Evolutionary conservation across 2,329 filamentous ascomycete genomes (phyloP), one percentile per base, ranked within the genome.

Genomic region (Torrubiella hemipterigena): DNA sequence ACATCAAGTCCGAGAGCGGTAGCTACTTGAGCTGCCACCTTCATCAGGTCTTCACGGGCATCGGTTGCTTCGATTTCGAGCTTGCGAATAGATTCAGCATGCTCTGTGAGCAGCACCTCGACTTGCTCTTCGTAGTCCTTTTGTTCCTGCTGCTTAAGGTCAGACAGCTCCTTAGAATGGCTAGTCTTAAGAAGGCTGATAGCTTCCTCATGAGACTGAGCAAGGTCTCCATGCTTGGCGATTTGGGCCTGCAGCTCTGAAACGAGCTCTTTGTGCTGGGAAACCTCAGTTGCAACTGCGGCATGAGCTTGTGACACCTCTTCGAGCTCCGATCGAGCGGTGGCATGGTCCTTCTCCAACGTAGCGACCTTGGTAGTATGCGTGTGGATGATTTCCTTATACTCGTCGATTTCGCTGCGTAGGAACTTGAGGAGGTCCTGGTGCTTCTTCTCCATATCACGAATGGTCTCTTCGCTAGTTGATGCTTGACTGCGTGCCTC

Each of bases 381-480:
- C 41, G 63, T 67, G 39, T 70, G 68, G 44, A 93, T 78, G 22
- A 81, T 72, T 4, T 68, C 60, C 57, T 82, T 87, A 58, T 93
- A 86, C 48, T 85, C 77, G 31, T 87, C 76, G 32, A 95, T 78
- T 49, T 93, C 79, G 36, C 59, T 67, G 39, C 81, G 80, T 25
- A 95, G 57, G 27, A 63, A 64, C 21, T 64, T 59, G 20, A 82
- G 59, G 29, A 77, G 58, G 21, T 69, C 63, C 35, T 77, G 60
- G 38, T 83, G 74, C 47, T 69, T 67, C 24, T 54, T 53, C 21
- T 68, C 56, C 3, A 54, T 59, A 37, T 73, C 68, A 33, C 54
- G 56, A 18, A 38, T 32, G 2, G 67, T 58, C 16, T 70, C 52
- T 3, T 60, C 55, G 6, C 55, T 56, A 11, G 52, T 55, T 20